phyloP scores from a whole-genome alignment of 2,329 filamentous ascomycete genomes.

The Fusarium illudens region DNA sequence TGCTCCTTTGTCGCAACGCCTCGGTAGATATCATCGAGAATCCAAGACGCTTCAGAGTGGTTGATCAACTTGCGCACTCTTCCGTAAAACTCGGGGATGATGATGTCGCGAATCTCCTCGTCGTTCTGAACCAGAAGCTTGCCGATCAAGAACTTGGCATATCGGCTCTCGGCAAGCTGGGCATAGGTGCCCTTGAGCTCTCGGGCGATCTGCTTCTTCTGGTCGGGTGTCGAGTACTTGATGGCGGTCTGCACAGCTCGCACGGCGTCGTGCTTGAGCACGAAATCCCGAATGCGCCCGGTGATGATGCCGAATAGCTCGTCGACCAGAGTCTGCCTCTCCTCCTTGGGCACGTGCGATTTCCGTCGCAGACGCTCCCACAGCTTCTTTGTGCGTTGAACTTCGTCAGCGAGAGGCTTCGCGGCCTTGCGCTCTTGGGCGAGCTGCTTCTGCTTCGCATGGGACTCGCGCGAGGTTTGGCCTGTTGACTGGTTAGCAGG shows the following conservation, averaged over 20 bases:
- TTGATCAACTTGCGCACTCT: slow-evolving; percentile 93
- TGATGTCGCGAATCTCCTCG: slow-evolving; percentile 82
- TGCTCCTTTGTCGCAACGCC: slow-evolving; percentile 86
- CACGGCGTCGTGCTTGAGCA: slow-evolving; percentile 98
- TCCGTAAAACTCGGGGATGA: slow-evolving; percentile 95
- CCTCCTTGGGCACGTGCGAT: slow-evolving; percentile 89
- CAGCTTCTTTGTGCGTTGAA: slow-evolving; percentile 91
- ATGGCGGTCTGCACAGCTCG: slow-evolving; percentile 95
- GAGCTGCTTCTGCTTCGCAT: slow-evolving; percentile 90
- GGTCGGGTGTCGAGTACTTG: slow-evolving; percentile 89
- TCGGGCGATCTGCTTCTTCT: slow-evolving; percentile 84
- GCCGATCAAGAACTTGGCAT: slow-evolving; percentile 96
- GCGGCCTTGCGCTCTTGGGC: slow-evolving; percentile 88
- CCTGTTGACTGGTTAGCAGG: slow-evolving; percentile 48
- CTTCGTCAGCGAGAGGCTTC: slow-evolving; percentile 91
- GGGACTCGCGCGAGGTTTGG: slow-evolving; percentile 81
- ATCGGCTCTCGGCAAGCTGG: slow-evolving; percentile 89
- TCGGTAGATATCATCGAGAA: slow-evolving; percentile 95
- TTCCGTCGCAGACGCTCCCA: slow-evolving; percentile 95
- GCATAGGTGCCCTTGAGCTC: slow-evolving; percentile 88
- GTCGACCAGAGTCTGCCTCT: slow-evolving; percentile 84
- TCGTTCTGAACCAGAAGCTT: slow-evolving; percentile 96
- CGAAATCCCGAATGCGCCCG: slow-evolving; percentile 91
- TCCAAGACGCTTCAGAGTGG: slow-evolving; percentile 96
- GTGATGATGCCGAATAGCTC: slow-evolving; percentile 94